Evolutionary conservation across 2,329 filamentous ascomycete genomes (phyloP).

Genomic region (Nemania abortiva): DNA sequence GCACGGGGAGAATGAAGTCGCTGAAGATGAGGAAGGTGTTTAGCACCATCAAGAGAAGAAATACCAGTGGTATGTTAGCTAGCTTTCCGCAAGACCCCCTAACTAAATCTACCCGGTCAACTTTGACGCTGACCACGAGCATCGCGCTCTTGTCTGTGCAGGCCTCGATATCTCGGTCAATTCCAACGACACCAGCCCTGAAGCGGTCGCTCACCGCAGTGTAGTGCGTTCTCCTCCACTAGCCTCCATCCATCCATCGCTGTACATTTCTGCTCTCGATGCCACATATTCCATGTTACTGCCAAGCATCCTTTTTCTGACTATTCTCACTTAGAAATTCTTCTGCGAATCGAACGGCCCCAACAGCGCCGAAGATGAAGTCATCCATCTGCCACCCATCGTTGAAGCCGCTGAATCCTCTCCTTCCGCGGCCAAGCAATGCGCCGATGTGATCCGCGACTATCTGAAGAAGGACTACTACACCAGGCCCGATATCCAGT

Average conservation of each 20-base stretch:
- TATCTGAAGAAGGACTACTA: conserved; percentile 81
- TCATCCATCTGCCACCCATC: conserved; percentile 90
- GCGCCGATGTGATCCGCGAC: conserved; percentile 83
- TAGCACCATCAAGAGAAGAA: conserved; percentile 65
- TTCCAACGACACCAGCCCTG: conserved; percentile 68
- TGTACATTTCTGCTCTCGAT: neutral
- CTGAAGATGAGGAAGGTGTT: conserved; percentile 69
- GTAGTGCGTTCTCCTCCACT: conserved; percentile 68
- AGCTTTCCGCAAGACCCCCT: neutral
- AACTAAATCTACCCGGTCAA: neutral
- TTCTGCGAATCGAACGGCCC: conserved; percentile 83
- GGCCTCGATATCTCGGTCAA: conserved; percentile 45
- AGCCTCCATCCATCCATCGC: neutral
- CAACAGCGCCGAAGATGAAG: conserved; percentile 80
- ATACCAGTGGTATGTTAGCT: conserved; percentile 49
- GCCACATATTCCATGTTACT: conserved; percentile 22
- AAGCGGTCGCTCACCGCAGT: conserved; percentile 72
- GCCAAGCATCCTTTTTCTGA: conserved; percentile 31
- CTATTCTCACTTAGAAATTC: conserved; percentile 66
- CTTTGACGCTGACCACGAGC: conserved; percentile 22
- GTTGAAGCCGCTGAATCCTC: conserved; percentile 96
- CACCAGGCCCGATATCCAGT: conserved; percentile 78
- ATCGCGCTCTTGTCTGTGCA: conserved; percentile 22
- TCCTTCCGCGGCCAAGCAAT: conserved; percentile 84
- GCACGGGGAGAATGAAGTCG: conserved; percentile 56